Evolutionary conservation across 306 rosid genomes (phyloP), one percentile per base, ranked within the genome.

Genomic region (Vigna hirtella): DNA sequence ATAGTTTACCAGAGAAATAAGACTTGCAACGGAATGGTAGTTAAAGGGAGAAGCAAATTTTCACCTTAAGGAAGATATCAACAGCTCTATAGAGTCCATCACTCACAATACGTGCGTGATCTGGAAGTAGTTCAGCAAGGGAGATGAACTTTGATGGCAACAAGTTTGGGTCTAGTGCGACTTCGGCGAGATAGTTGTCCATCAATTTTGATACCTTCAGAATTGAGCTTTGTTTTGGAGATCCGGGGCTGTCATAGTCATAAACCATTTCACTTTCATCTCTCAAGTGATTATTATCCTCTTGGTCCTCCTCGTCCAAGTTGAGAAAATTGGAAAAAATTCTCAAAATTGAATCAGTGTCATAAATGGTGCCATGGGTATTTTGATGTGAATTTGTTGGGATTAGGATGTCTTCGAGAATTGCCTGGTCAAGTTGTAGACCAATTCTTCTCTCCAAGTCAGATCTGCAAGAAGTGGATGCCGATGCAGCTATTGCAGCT

Each of bases 41-140:
- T 56, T 17, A 57, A 62, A 26, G 34, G 45, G 45, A 81, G 73
- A 81, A 52, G 38, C 47, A 72, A 48, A 6, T 62, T 56, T 82
- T 87, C 20, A 96, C 99, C 90, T 96, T 93, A 17, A 96, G 98
- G 87, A 91, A 96, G 88, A 96, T 93, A 70, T 96, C 99, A 40
- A 78, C 94, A 36, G 98, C 93, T 86, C 98, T 82, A 51, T 96
- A 96, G 68, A 93, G 85, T 56, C 96, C 99, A 85, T 93, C 99
- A 20, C 99, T 93, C 12, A 89, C 85, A 24, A 86, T 66, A 13
- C 99, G 89, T 7, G 99, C 99, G 61, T 96, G 99, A 82, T 96
- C 98, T 7, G 98, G 99, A 73, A 96, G 98, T 32, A 93, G 83
- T 61, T 96, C 99, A 9, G 97, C 88, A 2, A 96, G 88, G 43